Conservation (phyloP, 2,329 filamentous ascomycete genomes). For the Fusarium poae region DNA sequence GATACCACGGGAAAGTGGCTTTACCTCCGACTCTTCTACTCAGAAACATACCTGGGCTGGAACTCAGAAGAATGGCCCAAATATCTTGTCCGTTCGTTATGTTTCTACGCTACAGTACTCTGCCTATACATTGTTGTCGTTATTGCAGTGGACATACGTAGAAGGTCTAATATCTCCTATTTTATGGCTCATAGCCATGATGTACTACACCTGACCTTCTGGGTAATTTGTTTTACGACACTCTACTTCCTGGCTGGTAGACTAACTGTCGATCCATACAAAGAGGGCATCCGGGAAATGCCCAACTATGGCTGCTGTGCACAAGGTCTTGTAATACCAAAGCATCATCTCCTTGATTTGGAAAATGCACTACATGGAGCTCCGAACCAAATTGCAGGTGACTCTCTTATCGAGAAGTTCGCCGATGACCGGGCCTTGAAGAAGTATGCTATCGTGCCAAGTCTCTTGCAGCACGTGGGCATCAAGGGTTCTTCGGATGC, state of each 20-base stretch:
- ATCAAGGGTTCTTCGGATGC: constrained; percentile 46
- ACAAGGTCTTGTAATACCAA: constrained; percentile 52
- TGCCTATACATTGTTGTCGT: constrained; percentile 37
- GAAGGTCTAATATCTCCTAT: neutral
- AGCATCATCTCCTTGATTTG: constrained; percentile 43
- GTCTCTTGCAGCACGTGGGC: constrained; percentile 53
- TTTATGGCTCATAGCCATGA: neutral
- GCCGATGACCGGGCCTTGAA: constrained; percentile 44
- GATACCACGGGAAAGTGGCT: constrained; percentile 47
- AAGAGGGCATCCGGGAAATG: constrained; percentile 51
- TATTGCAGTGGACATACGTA: constrained; percentile 22
- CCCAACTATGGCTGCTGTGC: constrained; percentile 54
- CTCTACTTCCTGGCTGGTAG: constrained; percentile 51
- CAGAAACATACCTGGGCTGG: constrained; percentile 54
- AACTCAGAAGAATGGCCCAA: constrained; percentile 52
- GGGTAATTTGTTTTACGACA: constrained; percentile 43
- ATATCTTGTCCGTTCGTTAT: constrained; percentile 40
- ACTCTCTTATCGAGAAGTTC: constrained; percentile 51
- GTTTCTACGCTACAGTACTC: neutral
- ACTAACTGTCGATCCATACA: constrained; percentile 43
- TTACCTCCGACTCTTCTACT: constrained; percentile 54
- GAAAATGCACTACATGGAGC: constrained; percentile 34
- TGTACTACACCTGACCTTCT: constrained; percentile 41
- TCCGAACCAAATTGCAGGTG: constrained; percentile 46
- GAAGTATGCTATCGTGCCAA: constrained; percentile 53